phyloP scores from a whole-genome alignment of 2,329 filamentous ascomycete species.

The Aspergillus intermedius region DNA sequence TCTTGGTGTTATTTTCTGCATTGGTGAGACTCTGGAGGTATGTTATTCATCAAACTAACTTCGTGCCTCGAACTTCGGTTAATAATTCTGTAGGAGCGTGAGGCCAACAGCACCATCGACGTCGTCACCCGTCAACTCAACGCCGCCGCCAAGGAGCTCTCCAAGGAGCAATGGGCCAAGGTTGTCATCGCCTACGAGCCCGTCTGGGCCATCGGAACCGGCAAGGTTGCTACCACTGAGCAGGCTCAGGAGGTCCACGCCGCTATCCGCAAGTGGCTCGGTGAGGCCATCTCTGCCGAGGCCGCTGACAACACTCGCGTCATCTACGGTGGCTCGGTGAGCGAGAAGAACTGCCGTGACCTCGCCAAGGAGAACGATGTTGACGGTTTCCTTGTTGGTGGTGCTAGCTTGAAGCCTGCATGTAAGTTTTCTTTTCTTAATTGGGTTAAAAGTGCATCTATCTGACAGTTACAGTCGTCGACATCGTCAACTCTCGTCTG shows the following conservation, averaged over 20 bases:
- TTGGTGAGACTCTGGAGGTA: conserved; percentile 82
- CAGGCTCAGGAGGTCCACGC: conserved; percentile 93
- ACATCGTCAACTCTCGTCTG: conserved; percentile 61
- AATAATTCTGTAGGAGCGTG: conserved; percentile 56
- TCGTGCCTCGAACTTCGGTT: background rate
- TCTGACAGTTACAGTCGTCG: conserved; percentile 46
- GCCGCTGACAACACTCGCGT: conserved; percentile 83
- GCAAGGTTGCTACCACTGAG: conserved; percentile 81
- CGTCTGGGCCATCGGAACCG: conserved; percentile 88
- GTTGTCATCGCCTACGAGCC: conserved; percentile 98
- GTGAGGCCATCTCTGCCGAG: conserved; percentile 64
- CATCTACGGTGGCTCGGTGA: conserved; percentile 94
- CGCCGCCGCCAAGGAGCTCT: conserved; percentile 63
- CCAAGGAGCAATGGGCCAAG: conserved; percentile 78
- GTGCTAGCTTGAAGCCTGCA: conserved; percentile 92
- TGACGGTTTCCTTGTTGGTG: conserved; percentile 95
- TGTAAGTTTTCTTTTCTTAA: conserved; percentile 51
- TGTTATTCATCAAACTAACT: too few relatives aligned
- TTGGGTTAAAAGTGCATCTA: conserved; percentile 6
- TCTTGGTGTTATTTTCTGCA: conserved; percentile 90
- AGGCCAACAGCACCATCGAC: conserved; percentile 75
- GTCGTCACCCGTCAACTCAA: conserved; percentile 68
- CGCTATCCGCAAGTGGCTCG: conserved; percentile 83
- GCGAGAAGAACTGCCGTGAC: conserved; percentile 95
- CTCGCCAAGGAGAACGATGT: conserved; percentile 89